Base-by-base conservation (phyloP, 768 basidiomycete species). In the Xerocomellus amylosporus region DNA sequence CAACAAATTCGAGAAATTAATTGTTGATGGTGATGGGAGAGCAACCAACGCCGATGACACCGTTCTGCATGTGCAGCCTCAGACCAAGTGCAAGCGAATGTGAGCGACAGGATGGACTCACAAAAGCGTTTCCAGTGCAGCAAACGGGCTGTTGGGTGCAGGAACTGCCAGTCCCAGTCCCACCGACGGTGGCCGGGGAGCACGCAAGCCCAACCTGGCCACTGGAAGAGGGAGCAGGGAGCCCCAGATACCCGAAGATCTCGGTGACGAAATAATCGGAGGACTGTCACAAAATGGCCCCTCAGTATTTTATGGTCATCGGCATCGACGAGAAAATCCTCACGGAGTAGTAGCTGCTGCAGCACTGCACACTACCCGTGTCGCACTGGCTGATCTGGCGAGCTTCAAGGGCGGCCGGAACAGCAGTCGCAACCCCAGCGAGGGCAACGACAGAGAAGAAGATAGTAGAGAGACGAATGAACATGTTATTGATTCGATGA, bases 311-410 rank as follows among this genome's bases (percentile, higher is more conserved):
- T 8, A 17, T 12, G 14, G 10, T 49, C 34, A 17, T 5, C 8
- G 12, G n/a, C 3, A 3, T 45, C 20, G 4, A 12, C 19, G 28
- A 50, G 12, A 39, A 14, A 15, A 38, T 4, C 34, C 48, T 50
- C 42, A 50, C 48, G 19, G 31, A 14, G 14, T 15, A 36, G 15
- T 15, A 4, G 22, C 31, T 53, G 31, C 13, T 7, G 30, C 49
- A 62, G 51, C 55, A 64, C 19, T 47, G 42, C 26, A 76, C 46
- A 19, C 62, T 43, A 4, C 79, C 80, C 31, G 75, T 72, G 63
- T 72, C 71, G 67, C 80, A 81, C 17, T 63, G 1, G 38, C 19
- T 38, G 17, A 9, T 14, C 7, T 38, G 7, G 22, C 55, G 56
- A 22, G 15, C 44, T 14, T n/a, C 36, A n/a, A 37, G 15, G 7